Percentiles rank a stretch among this genome's conserved stretches.
These are phyloP conservation scores for Neoascochyta sp. DNA, from an alignment of 2,329 filamentous ascomycete species.

Conservation along the genomic window DNA sequence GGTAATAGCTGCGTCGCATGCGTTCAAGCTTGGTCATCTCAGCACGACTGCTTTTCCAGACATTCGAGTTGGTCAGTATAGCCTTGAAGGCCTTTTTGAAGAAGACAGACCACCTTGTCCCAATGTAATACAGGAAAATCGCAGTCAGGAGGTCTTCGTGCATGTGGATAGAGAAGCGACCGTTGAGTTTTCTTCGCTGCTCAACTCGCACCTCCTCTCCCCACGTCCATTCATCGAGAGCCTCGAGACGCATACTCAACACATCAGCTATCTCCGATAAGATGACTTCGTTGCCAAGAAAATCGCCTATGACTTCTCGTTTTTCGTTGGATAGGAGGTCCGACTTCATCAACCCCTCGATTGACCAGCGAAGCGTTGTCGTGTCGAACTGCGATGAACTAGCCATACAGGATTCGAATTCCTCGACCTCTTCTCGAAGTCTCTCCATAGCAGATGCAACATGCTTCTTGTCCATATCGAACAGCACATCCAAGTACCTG, in stretches of 20 bases:
- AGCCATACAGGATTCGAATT: slow-evolving; percentile 21
- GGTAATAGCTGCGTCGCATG: slow-evolving; percentile 24
- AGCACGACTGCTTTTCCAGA: slow-evolving; percentile 18
- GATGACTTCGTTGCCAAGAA: slow-evolving; percentile 30
- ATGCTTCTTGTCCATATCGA: slow-evolving; percentile 17
- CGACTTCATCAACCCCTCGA: slow-evolving; percentile 44
- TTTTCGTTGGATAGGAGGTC: slow-evolving; percentile 45
- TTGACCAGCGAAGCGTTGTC: slow-evolving; percentile 38
- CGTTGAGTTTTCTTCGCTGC: slow-evolving; percentile 28
- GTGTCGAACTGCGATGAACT: slow-evolving; percentile 31
- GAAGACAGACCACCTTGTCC: slow-evolving; percentile 31
- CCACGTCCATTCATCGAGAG: slow-evolving; percentile 29
- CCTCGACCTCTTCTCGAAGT: slow-evolving; percentile 15
- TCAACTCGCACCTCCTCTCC: slow-evolving; percentile 27
- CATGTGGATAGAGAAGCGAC: slow-evolving; percentile 27
- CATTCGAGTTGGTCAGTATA: slow-evolving; percentile 13
- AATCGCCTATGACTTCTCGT: slow-evolving; percentile 33
- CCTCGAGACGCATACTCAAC: slow-evolving; percentile 29
- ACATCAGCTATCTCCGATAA: slow-evolving; percentile 31
- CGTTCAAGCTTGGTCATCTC: slow-evolving; percentile 16
- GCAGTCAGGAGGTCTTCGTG: slow-evolving; percentile 32
- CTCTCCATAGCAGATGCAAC: slow-evolving; percentile 12
- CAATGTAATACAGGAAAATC: slow-evolving; percentile 34
- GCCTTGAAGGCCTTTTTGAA: slow-evolving; percentile 23
- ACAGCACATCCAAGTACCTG: slow-evolving; percentile 22